Evolutionary conservation across 192 early-diverging fungal species (phyloP), one percentile per base, ranked within the genome.

Genomic region (Backusella circina): DNA sequence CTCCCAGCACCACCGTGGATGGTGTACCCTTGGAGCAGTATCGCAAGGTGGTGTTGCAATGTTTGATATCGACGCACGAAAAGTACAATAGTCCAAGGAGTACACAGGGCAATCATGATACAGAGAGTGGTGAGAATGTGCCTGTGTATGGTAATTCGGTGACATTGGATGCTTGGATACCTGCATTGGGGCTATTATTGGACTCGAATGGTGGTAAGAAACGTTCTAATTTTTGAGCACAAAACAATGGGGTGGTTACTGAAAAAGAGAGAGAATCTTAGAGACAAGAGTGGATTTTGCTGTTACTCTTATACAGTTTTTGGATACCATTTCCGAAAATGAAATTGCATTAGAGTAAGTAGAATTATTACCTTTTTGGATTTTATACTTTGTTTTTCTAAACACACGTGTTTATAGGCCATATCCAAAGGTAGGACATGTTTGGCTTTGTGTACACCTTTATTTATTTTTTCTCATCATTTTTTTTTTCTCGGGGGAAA

Each of bases 11-110:
- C 7, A 35, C 66, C 2, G 64, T 85, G 9, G 85, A 88, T 26
- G 86, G 82, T 5, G 64, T 87, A 1, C 76, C 88, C 3, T 70
- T 83, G 23, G 18, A 72, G 5, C 74, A 82, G 39, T 84, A 82
- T 30, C 81, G 86, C 57, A 41, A 72, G 54, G 74, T 82, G 15
- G 67, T 85, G 21, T 67, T 89, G 12, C 79, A 80, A 37, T 88
- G 88, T 78, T 75, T 83, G 16, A 76, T 89, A 37, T 72, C 82
- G 41, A 73, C 79, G 61, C 79, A 78, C 18, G 82, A 79, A 47
- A 83, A 84, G 4, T 28, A 21, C 18, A 23, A 39, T 26, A 68
- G 33, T 18, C 33, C 33, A 38, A 37, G 38, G 16, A 23, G 39
- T 50, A 79, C 32, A 54, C 23, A 39, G 54, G 57, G 39, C 13